phyloP scores from a whole-genome alignment of 495 filamentous ascomycete genomes.

The Aspergillus ellipticus region DNA sequence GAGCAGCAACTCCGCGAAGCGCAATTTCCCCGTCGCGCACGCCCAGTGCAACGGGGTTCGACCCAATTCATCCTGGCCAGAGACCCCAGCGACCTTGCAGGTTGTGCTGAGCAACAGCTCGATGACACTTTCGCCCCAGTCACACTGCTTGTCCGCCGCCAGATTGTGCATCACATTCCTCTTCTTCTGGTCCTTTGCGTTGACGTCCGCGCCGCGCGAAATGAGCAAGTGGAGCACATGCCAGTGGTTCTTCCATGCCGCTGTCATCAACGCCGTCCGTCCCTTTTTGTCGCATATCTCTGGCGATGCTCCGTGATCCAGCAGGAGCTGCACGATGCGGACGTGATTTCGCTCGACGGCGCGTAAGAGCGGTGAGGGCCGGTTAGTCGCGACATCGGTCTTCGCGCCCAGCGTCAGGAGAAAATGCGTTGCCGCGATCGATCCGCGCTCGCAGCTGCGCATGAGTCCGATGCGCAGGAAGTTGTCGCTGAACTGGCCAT shows the following conservation, averaged over 20 bases:
- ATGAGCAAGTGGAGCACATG: conserved; percentile 50
- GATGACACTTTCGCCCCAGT: conserved; percentile 51
- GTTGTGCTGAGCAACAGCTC: conserved; percentile 39
- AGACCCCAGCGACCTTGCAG: conserved; percentile 39
- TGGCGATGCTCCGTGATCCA: conserved; percentile 39
- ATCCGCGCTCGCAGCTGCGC: conserved; percentile 48
- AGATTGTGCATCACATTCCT: conserved; percentile 53
- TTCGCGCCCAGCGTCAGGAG: conserved; percentile 44
- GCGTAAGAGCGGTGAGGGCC: conserved; percentile 43
- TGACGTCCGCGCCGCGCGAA: conserved; percentile 45
- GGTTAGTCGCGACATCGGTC: conserved; percentile 34
- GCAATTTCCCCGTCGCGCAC: conserved; percentile 55
- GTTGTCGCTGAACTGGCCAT: conserved; percentile 43
- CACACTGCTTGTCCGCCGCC: conserved; percentile 51
- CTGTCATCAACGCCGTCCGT: conserved; percentile 55
- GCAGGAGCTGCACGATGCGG: conserved; percentile 40
- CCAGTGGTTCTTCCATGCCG: conserved; percentile 54
- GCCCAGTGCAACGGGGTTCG: conserved; percentile 63
- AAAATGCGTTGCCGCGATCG: conserved; percentile 38
- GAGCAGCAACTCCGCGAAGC: conserved; percentile 53
- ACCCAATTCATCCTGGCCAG: conserved; percentile 43
- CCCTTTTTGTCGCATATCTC: conserved; percentile 45
- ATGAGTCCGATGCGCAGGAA: conserved; percentile 50
- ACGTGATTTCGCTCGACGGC: conserved; percentile 51
- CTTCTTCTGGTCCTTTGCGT: conserved; percentile 35